Conservation (phyloP, 2,329 filamentous ascomycete genomes). For the Parastagonospora nodorum region DNA sequence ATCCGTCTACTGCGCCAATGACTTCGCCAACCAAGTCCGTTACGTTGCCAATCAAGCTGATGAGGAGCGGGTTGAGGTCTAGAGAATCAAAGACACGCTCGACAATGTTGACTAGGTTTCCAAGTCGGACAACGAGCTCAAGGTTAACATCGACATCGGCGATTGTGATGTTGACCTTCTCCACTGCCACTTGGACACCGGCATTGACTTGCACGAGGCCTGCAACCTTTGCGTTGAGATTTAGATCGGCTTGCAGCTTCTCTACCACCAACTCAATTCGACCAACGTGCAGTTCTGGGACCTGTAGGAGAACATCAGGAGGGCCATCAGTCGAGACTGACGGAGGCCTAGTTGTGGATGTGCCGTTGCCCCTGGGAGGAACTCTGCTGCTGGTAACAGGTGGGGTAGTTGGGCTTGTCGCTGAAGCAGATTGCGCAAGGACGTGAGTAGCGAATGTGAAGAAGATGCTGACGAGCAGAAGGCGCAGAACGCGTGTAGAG, state of each 20-base stretch:
- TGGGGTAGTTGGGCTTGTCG: slow-evolving; percentile 27
- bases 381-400: slow-evolving; percentile 32
- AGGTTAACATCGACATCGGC: slow-evolving; percentile 63
- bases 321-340: slow-evolving; percentile 38
- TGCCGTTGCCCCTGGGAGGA: slow-evolving; percentile 23
- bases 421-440: slow-evolving; percentile 36
- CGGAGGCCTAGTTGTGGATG: slow-evolving; percentile 23
- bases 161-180: slow-evolving; percentile 66
- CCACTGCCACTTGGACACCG: slow-evolving; percentile 53
- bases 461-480: slow-evolving; percentile 38
- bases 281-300: slow-evolving; percentile 63
- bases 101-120: slow-evolving; percentile 65
- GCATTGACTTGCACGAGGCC: slow-evolving; percentile 60
- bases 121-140: slow-evolving; percentile 64
- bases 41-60: slow-evolving; percentile 61
- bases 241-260: slow-evolving; percentile 63
- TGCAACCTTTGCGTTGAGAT: slow-evolving; percentile 65
- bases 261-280: slow-evolving; percentile 66
- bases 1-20: slow-evolving; percentile 62
- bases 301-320: slow-evolving; percentile 63
- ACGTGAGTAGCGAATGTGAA: slow-evolving; percentile 31
- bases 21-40: slow-evolving; percentile 59
- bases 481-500: slow-evolving; percentile 36
- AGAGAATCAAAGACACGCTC: slow-evolving; percentile 64
- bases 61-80: slow-evolving; percentile 65